Conservation (phyloP, 2,329 filamentous ascomycete species). For the Fusarium nelsonii region DNA sequence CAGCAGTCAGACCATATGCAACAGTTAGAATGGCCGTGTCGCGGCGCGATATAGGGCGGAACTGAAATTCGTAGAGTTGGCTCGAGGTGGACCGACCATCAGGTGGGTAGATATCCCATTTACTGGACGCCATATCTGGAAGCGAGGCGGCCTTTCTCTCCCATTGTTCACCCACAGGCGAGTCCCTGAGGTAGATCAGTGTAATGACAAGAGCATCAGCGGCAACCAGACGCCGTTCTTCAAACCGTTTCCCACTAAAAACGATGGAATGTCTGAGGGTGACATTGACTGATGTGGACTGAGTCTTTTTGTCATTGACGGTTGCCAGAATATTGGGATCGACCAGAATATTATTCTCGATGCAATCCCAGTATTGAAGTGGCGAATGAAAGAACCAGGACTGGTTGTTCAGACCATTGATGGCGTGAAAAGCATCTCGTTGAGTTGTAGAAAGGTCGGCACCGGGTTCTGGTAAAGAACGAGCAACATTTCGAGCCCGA, state of each 20-base stretch:
- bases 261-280: slow-evolving; percentile 83
- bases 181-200: slow-evolving; percentile 75
- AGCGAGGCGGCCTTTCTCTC: slow-evolving; percentile 68
- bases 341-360: slow-evolving; percentile 64
- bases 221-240: slow-evolving; percentile 73
- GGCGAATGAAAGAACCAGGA: slow-evolving; percentile 88
- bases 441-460: slow-evolving; percentile 58
- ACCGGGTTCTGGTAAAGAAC: slow-evolving; percentile 48
- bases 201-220: slow-evolving; percentile 85
- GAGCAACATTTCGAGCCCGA: slow-evolving; percentile 48
- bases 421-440: slow-evolving; percentile 68
- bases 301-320: slow-evolving; percentile 73
- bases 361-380: slow-evolving; percentile 83
- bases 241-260: slow-evolving; percentile 83
- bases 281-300: slow-evolving; percentile 76
- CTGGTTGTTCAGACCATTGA: slow-evolving; percentile 70
- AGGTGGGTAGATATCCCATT: slow-evolving; percentile 75
- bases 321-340: slow-evolving; percentile 76
- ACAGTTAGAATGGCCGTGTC: slow-evolving; percentile 74
- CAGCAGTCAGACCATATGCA: slow-evolving; percentile 72
- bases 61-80: slow-evolving; percentile 82
- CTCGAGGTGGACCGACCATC: slow-evolving; percentile 66
- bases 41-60: slow-evolving; percentile 76
- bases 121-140: slow-evolving; percentile 60
- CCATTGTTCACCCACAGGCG: slow-evolving; percentile 75